Evolutionary conservation across 305 asterid species (phyloP), one percentile per base, ranked within the genome.

Genomic region (Rubia tinctorum): DNA sequence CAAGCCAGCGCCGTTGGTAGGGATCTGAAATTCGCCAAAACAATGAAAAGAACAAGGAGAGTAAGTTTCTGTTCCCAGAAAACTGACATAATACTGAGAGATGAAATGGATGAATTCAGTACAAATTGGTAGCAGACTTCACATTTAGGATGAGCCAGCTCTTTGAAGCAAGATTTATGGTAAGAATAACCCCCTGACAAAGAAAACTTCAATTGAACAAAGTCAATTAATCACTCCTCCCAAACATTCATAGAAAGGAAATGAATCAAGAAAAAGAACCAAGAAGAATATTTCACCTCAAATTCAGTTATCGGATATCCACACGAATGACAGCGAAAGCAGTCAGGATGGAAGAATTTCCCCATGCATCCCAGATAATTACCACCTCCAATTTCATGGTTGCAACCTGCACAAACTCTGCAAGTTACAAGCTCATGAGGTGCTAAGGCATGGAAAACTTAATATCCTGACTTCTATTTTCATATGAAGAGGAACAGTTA

Each of bases 281-380:
- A 53, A 18, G 44, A 67, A 76, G 34, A 76, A 43, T 5, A 25
- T 14, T 74, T n/a, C 64, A 91, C 99, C 99, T 95, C 99, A n/a
- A 76, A 90, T 81, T 95, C 99, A 1, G 96, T 86, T 76, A 95
- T 95, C 14, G 96, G 91, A 76, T 63, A 78, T 74, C 87, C 77
- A 77, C 99, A 95, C 17, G 97, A 87, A 68, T 79, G 91, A 69
- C 99, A 95, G 53, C 92, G 85, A 70, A 95, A 95, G 90, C 98
- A 95, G 74, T 91, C 92, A 15, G 98, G 98, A 73, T 95, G 99
- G 79, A 85, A 95, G 77, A 86, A 91, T 3, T 80, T 81, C 71
- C 98, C 98, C 97, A 93, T 93, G 89, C 97, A 91, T 77, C 97
- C 98, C 73, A 95, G 82, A 77, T 95, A 93, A 79, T 85, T 93